These are phyloP conservation scores for Diaporthe vaccinii DNA, from an alignment of 2,329 filamentous ascomycete species.

Conservation along the genomic window DNA sequence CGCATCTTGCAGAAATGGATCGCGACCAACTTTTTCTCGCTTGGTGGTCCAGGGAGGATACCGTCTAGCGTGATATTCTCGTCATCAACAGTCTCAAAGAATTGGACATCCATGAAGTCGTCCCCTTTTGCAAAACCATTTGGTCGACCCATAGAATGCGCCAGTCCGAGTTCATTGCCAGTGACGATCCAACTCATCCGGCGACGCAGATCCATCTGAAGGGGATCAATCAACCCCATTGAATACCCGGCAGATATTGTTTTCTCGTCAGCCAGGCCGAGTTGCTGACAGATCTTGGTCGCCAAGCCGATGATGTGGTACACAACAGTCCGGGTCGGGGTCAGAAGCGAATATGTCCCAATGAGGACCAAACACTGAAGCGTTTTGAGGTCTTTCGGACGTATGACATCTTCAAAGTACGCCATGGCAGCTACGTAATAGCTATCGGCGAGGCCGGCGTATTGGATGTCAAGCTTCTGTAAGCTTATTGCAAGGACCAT, in stretches of 20 bases:
- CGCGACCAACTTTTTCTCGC: constrained; percentile 87
- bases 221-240: constrained; percentile 73
- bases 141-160: constrained; percentile 89
- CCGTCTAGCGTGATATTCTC: constrained; percentile 84
- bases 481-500: constrained; percentile 96
- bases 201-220: constrained; percentile 90
- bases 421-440: constrained; percentile 93
- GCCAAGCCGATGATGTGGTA: constrained; percentile 95
- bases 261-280: constrained; percentile 89
- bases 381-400: constrained; percentile 90
- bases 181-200: constrained; percentile 89
- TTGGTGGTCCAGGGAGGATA: constrained; percentile 78
- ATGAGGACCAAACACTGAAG: constrained; percentile 91
- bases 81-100: constrained; percentile 87
- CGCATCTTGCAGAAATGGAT: constrained; percentile 97
- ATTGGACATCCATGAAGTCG: constrained; percentile 87
- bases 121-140: constrained; percentile 85
- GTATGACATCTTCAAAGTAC: constrained; percentile 84
- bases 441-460: constrained; percentile 93
- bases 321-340: constrained; percentile 90
- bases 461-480: constrained; percentile 90
- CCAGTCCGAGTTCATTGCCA: constrained; percentile 89
- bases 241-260: constrained; percentile 78
- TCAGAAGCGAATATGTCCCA: constrained; percentile 91
- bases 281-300: constrained; percentile 87